These are phyloP conservation scores for Pichia sp. DNA, from an alignment of 1,139 yeast genomes.

Conservation along the genomic window DNA sequence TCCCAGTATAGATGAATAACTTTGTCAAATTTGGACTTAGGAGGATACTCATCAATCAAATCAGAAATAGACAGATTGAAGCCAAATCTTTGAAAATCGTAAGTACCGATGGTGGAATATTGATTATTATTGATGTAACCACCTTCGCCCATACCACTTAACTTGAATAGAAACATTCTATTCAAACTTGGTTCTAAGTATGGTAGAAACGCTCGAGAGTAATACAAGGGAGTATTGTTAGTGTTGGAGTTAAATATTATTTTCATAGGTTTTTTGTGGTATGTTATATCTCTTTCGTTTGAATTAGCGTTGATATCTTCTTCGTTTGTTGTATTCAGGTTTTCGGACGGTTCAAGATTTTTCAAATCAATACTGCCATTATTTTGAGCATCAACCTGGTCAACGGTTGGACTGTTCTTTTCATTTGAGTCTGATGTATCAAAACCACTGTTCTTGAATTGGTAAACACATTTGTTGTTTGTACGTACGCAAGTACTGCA, in stretches of 20 bases:
- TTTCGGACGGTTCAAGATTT: neutral
- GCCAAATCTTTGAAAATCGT: slow-evolving; percentile 8
- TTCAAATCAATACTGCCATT: neutral
- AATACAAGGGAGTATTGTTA: slow-evolving; percentile 7
- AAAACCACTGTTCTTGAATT: slow-evolving; percentile 24
- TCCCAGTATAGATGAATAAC: slow-evolving; percentile 12
- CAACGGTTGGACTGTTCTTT: neutral
- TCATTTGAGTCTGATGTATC: neutral
- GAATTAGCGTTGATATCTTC: neutral
- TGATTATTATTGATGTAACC: neutral
- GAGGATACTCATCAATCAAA: slow-evolving; percentile 8
- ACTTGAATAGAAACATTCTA: slow-evolving; percentile 9
- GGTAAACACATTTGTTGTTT: slow-evolving; percentile 35
- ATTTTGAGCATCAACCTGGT: neutral
- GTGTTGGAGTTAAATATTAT: slow-evolving; percentile 4
- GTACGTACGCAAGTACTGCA: slow-evolving; percentile 22
- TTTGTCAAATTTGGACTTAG: slow-evolving; percentile 10
- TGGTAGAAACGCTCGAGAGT: slow-evolving; percentile 14
- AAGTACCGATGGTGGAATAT: slow-evolving; percentile 6
- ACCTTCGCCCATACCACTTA: slow-evolving; percentile 8
- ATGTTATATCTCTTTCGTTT: no score
- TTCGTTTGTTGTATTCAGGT: neutral
- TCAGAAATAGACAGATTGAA: slow-evolving; percentile 1
- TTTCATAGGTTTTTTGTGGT: neutral
- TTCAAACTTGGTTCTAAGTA: slow-evolving; percentile 13